These are phyloP conservation scores for Oenanthe javanica DNA, from an alignment of 140 eudicot genomes.

Conservation along the genomic window DNA sequence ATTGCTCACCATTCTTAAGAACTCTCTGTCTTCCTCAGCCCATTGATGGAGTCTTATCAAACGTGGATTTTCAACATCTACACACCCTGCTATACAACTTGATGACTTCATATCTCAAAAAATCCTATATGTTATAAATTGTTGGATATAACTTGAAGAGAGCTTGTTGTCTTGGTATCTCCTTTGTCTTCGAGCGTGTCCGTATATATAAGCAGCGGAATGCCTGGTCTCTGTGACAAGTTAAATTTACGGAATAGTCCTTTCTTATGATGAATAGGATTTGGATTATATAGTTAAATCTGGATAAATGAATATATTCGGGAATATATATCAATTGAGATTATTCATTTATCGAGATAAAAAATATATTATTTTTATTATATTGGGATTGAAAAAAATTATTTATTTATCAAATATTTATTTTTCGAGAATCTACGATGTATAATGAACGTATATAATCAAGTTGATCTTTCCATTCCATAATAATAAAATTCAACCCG, in stretches of 20 bases:
- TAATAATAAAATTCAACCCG: not conserved
- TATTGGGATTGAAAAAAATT: no score
- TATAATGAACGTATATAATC: not conserved
- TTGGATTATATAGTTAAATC: not conserved
- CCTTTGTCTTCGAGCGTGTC: not conserved
- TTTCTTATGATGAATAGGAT: not conserved
- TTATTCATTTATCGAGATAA: no score
- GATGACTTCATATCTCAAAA: not conserved
- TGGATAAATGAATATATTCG: no score
- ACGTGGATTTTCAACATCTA: slow-evolving; percentile 3
- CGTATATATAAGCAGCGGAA: not conserved
- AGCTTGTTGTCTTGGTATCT: not conserved
- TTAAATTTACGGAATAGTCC: not conserved
- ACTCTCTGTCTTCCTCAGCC: slow-evolving; percentile 13
- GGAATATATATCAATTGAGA: no score
- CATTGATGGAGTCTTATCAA: slow-evolving; percentile 6
- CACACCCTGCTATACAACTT: slow-evolving; percentile 7
- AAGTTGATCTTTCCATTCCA: no score
- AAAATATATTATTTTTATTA: no score
- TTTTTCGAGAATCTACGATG: no score
- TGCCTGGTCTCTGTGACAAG: not conserved
- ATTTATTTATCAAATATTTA: no score
- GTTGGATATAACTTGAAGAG: not conserved
- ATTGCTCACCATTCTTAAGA: not conserved
- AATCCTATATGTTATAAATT: not conserved